Base-by-base conservation (phyloP, 1,139 yeast species). In the Geotrichum restrictum region DNA sequence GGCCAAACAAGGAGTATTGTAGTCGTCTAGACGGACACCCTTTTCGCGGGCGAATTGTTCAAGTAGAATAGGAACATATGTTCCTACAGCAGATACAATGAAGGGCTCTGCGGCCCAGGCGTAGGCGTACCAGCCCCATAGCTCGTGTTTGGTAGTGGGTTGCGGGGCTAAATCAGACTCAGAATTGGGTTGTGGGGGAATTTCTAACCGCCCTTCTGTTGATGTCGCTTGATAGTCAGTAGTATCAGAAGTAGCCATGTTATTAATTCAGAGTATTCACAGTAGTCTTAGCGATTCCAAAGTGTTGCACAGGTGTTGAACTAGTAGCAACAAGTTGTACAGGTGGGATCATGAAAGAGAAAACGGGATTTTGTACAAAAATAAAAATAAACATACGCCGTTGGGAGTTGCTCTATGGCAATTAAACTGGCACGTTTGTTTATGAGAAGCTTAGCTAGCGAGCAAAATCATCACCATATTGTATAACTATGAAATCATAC, bases 71-170 rank as follows among this genome's bases (percentile, higher is more conserved):
- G 89, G 89, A 6, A 83, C 82, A 63, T 82, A 84, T 0, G 88
- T 83, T 1, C 88, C 83, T 5, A 84, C 82, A 1, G 83, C 88
- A 37, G 85, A 79, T 3, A 84, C 89, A 10, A 83, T 77, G 62
- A 83, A 84, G 0, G 91, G 89, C 63, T 84, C 91, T 34, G 85
- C 79, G 0, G 88, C 87, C 77, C 84, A 81, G 1, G 82, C 73
- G 59, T 80, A 82, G 8, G 80, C 69, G 59, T 67, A 69, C 74
- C 74, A 70, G 22, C 74, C 74, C 47, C 65, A 51, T 14, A 67
- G 60, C 45, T 62, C 66, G 19, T 45, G 38, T 24, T 46, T 47
- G 31, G 59, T 55, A 2, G 61, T 55, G 16, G 56, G 53, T 24
- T 24, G 29, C 29, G 29, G 29, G 29, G 29, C 29, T 24, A 24